Evolutionary conservation across 2,329 filamentous ascomycete genomes (phyloP).

Genomic region (Aspergillus sp.): DNA sequence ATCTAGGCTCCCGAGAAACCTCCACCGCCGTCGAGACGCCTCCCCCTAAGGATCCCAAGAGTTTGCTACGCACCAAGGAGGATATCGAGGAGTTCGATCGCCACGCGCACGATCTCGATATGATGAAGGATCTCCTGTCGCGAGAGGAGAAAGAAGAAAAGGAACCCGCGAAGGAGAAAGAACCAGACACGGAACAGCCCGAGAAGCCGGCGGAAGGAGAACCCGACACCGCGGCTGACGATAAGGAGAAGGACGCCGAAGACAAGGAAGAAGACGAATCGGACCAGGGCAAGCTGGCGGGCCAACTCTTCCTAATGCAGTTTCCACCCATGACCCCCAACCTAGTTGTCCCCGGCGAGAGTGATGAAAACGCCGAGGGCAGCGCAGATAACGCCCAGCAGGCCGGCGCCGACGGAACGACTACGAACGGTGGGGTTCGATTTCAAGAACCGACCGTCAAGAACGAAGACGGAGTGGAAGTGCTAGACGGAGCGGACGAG

Average conservation of each 20-base stretch:
- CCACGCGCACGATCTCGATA: constrained; percentile 39
- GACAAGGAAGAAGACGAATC: constrained; percentile 28
- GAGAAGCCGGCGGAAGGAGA: constrained; percentile 9
- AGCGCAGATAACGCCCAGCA: constrained; percentile 4
- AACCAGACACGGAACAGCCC: constrained; percentile 15
- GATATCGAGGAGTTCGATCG: constrained; percentile 45
- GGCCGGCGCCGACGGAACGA: constrained; percentile 1
- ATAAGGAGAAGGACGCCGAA: constrained; percentile 21
- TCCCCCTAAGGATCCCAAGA: constrained; percentile 28
- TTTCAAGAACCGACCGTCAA: constrained; percentile 21
- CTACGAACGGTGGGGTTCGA: constrained; percentile 8
- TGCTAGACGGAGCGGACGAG: constrained; percentile 23
- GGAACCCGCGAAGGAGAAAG: constrained; percentile 18
- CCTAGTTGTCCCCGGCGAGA: constrained; percentile 42
- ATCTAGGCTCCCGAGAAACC: constrained; percentile 24
- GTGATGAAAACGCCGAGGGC: constrained; percentile 7
- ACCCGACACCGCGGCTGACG: constrained; percentile 9
- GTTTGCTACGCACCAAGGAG: constrained; percentile 41
- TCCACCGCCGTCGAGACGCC: constrained; percentile 6
- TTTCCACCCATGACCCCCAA: constrained; percentile 63
- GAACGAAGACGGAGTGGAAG: constrained; percentile 31
- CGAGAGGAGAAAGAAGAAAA: constrained; percentile 26
- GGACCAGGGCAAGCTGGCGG: constrained; percentile 45
- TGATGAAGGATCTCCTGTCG: constrained; percentile 39
- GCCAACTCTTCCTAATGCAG: constrained; percentile 63